These are phyloP conservation scores for Aureobasidium sp. DNA, from an alignment of 2,329 filamentous ascomycete genomes.

Conservation along the genomic window DNA sequence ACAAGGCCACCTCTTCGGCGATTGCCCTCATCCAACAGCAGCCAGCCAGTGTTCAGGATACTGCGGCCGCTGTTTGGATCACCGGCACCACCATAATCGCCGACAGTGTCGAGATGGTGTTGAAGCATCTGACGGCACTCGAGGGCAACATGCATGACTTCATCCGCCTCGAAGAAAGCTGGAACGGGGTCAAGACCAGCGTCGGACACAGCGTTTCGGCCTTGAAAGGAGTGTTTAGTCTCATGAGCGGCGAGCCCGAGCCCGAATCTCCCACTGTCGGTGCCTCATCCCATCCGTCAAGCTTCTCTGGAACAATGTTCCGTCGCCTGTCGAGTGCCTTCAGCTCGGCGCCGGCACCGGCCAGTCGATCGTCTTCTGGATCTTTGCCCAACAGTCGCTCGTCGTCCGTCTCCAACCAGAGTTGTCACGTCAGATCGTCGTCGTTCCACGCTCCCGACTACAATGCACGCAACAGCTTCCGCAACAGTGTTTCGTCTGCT, in stretches of 20 bases:
- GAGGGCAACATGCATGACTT: slow-evolving; percentile 36
- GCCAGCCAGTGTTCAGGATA: slow-evolving; percentile 31
- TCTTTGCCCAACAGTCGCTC: background rate
- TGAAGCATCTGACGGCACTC: slow-evolving; percentile 32
- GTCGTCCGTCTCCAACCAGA: background rate
- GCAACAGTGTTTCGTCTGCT: slow-evolving; percentile 28
- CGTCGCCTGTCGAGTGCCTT: slow-evolving; percentile 28
- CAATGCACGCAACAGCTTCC: slow-evolving; percentile 27
- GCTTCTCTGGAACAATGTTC: slow-evolving; percentile 23
- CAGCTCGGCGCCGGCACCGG: slow-evolving; percentile 11
- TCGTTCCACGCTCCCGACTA: slow-evolving; percentile 18
- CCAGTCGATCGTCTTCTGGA: slow-evolving; percentile 18
- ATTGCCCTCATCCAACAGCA: slow-evolving; percentile 36
- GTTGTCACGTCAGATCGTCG: background rate
- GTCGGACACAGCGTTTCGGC: slow-evolving; percentile 34
- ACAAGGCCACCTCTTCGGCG: slow-evolving; percentile 37
- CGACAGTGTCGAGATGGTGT: slow-evolving; percentile 35
- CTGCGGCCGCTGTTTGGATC: slow-evolving; percentile 36
- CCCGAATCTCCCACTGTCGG: slow-evolving; percentile 12
- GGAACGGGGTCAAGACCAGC: slow-evolving; percentile 34
- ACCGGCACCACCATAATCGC: slow-evolving; percentile 37
- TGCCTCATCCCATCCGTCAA: slow-evolving; percentile 21
- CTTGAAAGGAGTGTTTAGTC: slow-evolving; percentile 37
- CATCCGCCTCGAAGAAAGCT: slow-evolving; percentile 37
- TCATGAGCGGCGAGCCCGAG: slow-evolving; percentile 25